A percentile compares a stretch with the other conserved stretches of the same genome.
Conservation (phyloP, 352 stramenopile genomes). For the Aphanomyces astaci region DNA sequence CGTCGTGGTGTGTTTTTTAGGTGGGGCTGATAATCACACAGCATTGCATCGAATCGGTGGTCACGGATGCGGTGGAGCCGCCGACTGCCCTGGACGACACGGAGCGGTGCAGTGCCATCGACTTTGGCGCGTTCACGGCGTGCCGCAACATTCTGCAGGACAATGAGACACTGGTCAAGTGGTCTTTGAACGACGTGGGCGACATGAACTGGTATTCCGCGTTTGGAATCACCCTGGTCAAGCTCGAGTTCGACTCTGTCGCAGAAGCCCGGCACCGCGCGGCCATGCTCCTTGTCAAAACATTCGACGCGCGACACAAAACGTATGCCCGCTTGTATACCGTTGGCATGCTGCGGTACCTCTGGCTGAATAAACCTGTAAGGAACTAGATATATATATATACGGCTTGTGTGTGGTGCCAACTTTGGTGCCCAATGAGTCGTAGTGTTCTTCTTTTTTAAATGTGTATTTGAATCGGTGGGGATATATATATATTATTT, state of each 20-base stretch:
- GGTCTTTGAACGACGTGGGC: background rate
- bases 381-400: no score
- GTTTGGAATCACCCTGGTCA: conserved; percentile 40
- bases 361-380: conserved; percentile 22
- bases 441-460: no score
- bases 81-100: background rate
- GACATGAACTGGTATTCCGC: conserved; percentile 6
- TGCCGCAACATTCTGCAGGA: conserved; percentile 12
- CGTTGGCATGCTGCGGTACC: conserved; percentile 18
- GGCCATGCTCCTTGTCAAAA: conserved; percentile 62
- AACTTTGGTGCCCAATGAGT: no score
- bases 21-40: background rate
- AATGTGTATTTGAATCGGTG: no score
- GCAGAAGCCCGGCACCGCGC: conserved; percentile 58
- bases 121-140: background rate
- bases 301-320: conserved; percentile 51
- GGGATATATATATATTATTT: no score
- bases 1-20: background rate
- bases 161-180: background rate
- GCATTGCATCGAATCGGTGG: background rate
- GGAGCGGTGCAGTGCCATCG: background rate
- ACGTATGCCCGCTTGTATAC: conserved; percentile 51
- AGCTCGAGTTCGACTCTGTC: conserved; percentile 61
- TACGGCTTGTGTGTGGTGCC: no score
- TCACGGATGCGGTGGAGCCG: background rate